phyloP scores from a whole-genome alignment of 257 asterid genomes.

The Nicotiana attenuata region DNA sequence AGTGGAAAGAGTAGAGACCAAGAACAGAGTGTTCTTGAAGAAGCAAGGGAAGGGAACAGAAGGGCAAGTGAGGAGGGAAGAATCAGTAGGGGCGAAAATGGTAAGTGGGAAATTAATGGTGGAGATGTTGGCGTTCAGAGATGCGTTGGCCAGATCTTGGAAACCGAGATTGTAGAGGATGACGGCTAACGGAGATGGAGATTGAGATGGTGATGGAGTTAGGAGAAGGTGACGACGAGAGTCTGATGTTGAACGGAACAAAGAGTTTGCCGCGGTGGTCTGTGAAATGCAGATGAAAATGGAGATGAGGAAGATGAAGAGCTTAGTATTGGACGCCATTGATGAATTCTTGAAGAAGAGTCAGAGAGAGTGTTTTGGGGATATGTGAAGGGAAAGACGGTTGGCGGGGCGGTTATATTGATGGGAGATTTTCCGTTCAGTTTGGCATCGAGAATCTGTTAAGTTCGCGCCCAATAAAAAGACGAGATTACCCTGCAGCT shows the following conservation, averaged over 20 bases:
- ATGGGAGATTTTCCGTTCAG: background rate
- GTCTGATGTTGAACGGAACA: background rate
- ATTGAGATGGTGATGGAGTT: constrained; percentile 12
- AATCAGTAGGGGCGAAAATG: constrained; percentile 62
- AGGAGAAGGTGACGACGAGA: background rate
- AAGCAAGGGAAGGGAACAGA: constrained; percentile 61
- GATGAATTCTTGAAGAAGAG: background rate
- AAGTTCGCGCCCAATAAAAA: background rate
- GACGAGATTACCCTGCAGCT: background rate
- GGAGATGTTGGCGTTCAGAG: constrained; percentile 34
- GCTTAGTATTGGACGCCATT: constrained; percentile 14
- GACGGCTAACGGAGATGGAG: constrained; percentile 26
- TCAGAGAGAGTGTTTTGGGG: background rate
- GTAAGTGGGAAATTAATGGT: constrained; percentile 42
- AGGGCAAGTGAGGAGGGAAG: constrained; percentile 69
- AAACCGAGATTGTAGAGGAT: constrained; percentile 57
- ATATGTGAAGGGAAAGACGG: background rate
- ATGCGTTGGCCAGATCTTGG: constrained; percentile 43
- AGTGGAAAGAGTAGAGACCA: constrained; percentile 61
- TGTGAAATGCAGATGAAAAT: background rate
- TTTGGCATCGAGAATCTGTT: background rate
- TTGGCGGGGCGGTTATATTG: background rate
- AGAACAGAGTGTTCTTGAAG: constrained; percentile 64
- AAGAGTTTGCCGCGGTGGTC: background rate
- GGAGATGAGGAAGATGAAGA: constrained; percentile 12